Conservation (phyloP, 2,329 filamentous ascomycete genomes). For the Metarhizium robertsii region DNA sequence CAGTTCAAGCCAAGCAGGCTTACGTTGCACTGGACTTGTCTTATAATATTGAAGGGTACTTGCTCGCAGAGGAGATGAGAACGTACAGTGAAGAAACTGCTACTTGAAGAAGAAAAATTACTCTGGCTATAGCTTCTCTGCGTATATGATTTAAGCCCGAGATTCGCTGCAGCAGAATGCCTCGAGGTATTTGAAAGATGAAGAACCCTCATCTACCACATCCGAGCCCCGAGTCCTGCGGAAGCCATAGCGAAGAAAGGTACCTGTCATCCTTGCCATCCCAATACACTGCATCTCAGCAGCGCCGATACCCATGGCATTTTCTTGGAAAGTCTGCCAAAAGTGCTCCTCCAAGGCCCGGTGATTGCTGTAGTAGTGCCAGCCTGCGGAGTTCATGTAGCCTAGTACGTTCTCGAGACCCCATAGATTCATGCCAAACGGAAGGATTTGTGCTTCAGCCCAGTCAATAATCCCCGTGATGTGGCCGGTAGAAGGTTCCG, state of each 20-base stretch:
- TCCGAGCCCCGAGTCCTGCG: too few species aligned
- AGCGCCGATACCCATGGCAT: background rate
- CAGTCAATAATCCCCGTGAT: slow-evolving; percentile 23
- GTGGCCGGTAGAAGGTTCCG: slow-evolving; percentile 14
- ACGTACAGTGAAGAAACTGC: too few species aligned
- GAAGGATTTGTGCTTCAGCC: slow-evolving; percentile 16
- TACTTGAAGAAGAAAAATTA: too few species aligned
- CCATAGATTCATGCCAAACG: slow-evolving; percentile 21
- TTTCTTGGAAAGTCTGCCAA: background rate
- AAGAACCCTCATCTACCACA: too few species aligned
- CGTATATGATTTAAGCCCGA: too few species aligned
- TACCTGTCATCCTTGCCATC: background rate
- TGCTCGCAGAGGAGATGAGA: too few species aligned
- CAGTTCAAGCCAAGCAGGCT: too few species aligned
- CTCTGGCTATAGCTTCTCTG: too few species aligned
- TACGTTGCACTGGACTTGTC: too few species aligned
- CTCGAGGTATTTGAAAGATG: too few species aligned
- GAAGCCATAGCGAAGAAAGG: background rate
- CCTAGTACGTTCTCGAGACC: slow-evolving; percentile 16
- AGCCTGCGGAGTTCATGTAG: slow-evolving; percentile 10
- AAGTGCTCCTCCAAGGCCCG: background rate
- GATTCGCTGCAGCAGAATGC: too few species aligned
- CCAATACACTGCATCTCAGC: background rate
- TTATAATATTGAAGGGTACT: too few species aligned
- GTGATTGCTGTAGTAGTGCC: slow-evolving; percentile 9